A percentile compares a stretch with the other conserved stretches of the same genome.
phyloP scores from a whole-genome alignment of 768 basidiomycete genomes.

The Neoboletus brunneissimus region DNA sequence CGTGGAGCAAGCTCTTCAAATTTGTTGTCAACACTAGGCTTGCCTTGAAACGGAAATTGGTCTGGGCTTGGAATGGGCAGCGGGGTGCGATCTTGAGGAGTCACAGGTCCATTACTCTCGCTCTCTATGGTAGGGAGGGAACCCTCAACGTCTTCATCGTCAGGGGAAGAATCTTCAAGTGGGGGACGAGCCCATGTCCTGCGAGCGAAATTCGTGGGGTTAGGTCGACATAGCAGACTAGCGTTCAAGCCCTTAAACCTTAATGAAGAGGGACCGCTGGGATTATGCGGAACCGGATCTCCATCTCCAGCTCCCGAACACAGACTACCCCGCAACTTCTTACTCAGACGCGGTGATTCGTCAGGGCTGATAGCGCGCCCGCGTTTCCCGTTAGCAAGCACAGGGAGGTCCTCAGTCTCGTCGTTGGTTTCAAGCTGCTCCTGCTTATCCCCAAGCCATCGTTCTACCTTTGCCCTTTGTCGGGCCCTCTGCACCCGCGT shows the following conservation, averaged over 20 bases:
- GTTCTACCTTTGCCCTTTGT: conserved; percentile 42
- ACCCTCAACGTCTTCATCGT: conserved; percentile 29
- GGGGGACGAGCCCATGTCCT: conserved; percentile 52
- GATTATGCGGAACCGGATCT: conserved; percentile 25
- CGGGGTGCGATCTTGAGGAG: conserved; percentile 51
- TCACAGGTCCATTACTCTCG: conserved; percentile 50
- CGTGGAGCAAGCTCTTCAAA: conserved; percentile 23
- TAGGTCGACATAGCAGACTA: conserved; percentile 54
- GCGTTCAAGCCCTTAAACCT: conserved; percentile 39
- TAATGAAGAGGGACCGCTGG: conserved; percentile 23
- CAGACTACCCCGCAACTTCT: conserved; percentile 23
- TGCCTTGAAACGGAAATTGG: conserved; percentile 25
- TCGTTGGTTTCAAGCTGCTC: conserved; percentile 13
- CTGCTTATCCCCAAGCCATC: conserved; percentile 34
- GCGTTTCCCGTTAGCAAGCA: conserved; percentile 25
- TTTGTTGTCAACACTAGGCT: conserved; percentile 15
- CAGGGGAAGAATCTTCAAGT: conserved; percentile 35
- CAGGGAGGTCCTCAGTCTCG: conserved; percentile 8
- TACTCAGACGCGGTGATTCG: conserved; percentile 25
- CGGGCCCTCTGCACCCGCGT: conserved; percentile 41
- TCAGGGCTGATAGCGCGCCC: conserved; percentile 19
- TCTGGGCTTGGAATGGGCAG: conserved; percentile 39
- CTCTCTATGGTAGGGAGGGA: conserved; percentile 43
- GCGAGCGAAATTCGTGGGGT: conserved; percentile 57
- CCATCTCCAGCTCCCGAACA: conserved; percentile 28